These are phyloP conservation scores for Suhomyces prunicola DNA, from an alignment of 805 yeast species.

Conservation along the genomic window DNA sequence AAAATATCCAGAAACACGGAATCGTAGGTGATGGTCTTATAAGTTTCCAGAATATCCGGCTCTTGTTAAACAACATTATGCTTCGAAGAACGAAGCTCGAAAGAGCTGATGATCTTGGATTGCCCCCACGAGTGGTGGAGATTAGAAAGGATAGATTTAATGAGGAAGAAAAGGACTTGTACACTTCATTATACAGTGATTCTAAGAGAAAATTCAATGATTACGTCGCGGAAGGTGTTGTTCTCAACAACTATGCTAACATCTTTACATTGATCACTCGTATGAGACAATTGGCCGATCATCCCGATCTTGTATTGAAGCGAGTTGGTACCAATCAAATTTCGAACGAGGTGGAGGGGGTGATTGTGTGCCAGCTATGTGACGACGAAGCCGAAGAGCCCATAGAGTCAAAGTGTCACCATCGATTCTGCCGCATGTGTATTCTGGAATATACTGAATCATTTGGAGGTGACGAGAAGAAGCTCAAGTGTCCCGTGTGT, in stretches of 20 bases:
- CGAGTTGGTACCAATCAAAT: conserved; percentile 47
- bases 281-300: conserved; percentile 98
- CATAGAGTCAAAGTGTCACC: conserved; percentile 90
- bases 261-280: conserved; percentile 93
- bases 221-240: conserved; percentile 94
- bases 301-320: conserved; percentile 90
- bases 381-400: conserved; percentile 99
- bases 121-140: conserved; percentile 94
- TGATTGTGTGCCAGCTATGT: conserved; percentile 83
- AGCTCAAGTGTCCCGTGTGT: conserved; percentile 90
- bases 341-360: conserved; percentile 45
- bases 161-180: conserved; percentile 92
- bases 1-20: conserved; percentile 86
- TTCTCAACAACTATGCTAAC: conserved; percentile 92
- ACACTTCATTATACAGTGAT: conserved; percentile 83
- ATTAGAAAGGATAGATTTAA: conserved; percentile 84
- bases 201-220: conserved; percentile 84
- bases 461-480: conserved; percentile 56
- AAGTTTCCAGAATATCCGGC: conserved; percentile 75
- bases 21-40: conserved; percentile 75
- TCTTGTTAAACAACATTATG: conserved; percentile 77
- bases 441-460: conserved; percentile 86
- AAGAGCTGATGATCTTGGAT: conserved; percentile 94
- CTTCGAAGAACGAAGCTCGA: conserved; percentile 92
- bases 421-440: conserved; percentile 89